Evolutionary conservation across 2,329 filamentous ascomycete genomes (phyloP), one percentile per base, ranked within the genome.

Genomic region (Cercospora zeina): DNA sequence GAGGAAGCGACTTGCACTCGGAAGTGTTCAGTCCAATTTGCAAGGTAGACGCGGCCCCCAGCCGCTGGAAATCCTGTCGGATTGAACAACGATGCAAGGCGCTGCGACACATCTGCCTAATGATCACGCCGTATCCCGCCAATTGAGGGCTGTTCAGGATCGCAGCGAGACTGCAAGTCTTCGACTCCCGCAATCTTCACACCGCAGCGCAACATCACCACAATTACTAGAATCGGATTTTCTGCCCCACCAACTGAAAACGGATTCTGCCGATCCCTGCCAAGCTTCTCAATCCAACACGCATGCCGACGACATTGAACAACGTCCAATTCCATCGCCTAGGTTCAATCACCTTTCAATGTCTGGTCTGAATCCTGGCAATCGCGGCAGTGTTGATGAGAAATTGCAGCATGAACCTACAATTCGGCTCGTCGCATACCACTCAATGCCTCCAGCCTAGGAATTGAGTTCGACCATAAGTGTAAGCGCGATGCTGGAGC

Each of bases 401-500:
- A 53, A 53, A 10, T 53, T 21, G 31, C 49, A 34, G 14, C 27
- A n/a, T 53, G 27, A 16, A 53, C 14, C 14, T 53, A 51, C 21
- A n/a, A 36, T 13, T 51, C 61, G 61, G 57, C 51, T 63, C 61
- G 61, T 63, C 57, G 61, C 57, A 30, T 49, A 10, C 42, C 42
- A 42, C 24, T 51, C 49, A 19, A 45, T 24, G n/a, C 19, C 45
- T 10, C 42, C 27, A 16, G n/a, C 33, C 31, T n/a, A 16, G 21
- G 24, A 14, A 58, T 62, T 62, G 51, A 58, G 47, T 34, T 62
- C 56, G 34, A 39, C 31, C 42, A 42, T 50, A 31, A 14, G 42
- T 58, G 56, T n/a, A 45, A 58, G 57, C 61, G 61, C 53, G 56
- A 63, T 56, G 54, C 53, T 37, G 51, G 34, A 63, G 61, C 61